These are phyloP conservation scores for Tulasnella sp. DNA, from an alignment of 768 basidiomycete species.

Conservation along the genomic window DNA sequence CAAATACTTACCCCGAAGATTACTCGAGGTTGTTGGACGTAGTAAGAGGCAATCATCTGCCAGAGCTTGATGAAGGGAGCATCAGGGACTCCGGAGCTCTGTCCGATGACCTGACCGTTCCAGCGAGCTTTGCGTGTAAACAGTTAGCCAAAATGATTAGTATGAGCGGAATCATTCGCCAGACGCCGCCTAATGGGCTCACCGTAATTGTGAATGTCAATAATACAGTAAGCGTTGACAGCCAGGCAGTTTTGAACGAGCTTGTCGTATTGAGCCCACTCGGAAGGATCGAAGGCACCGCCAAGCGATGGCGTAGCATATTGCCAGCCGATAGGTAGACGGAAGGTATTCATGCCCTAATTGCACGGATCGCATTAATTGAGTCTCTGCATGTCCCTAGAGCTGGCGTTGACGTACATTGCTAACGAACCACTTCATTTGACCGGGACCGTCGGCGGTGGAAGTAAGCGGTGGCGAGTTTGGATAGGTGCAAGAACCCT, in stretches of 20 bases:
- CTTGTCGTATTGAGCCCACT: background rate
- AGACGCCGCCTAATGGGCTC: background rate
- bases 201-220: conserved; percentile 26
- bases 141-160: background rate
- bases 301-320: conserved; percentile 7
- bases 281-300: background rate
- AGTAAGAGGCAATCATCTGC: conserved; percentile 14
- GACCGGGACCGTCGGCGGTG: background rate
- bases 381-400: background rate
- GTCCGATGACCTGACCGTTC: conserved; percentile 22
- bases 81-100: background rate
- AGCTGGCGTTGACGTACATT: background rate
- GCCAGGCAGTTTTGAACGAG: conserved; percentile 13
- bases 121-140: background rate
- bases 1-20: conserved; percentile 32
- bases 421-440: conserved; percentile 17
- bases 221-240: background rate
- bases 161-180: background rate
- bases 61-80: background rate
- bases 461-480: background rate
- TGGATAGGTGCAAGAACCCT: conserved; percentile 31
- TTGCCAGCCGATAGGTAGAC: conserved; percentile 25
- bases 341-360: conserved; percentile 27
- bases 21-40: background rate
- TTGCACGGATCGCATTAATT: background rate